Evolutionary conservation across 2,329 filamentous ascomycete genomes (phyloP), one percentile per base, ranked within the genome.

Genomic region (Aureobasidium lini): DNA sequence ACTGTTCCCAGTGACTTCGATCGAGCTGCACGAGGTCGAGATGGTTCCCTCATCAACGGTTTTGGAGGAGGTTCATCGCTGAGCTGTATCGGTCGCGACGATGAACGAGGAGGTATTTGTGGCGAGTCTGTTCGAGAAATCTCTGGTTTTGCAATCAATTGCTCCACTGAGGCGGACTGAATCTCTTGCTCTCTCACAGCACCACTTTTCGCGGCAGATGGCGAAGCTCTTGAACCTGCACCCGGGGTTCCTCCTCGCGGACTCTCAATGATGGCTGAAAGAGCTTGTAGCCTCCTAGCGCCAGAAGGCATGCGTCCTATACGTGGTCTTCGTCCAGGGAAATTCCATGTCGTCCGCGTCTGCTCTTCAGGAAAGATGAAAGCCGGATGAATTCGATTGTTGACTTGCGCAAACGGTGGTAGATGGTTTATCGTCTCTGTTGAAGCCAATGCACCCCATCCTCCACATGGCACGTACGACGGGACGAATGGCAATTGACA

Each of bases 371-470:
- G 46, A 40, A 46, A 44, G 29, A 52, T 15, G 11, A 53, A 52
- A 11, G 57, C 39, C 10, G 48, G 48, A 37, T 59, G 57, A 4
- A 31, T 15, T 4, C 40, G 37, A 23, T 53, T 46, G 37, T 40
- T 40, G 23, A 57, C 43, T 10, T 50, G 31, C 13, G 47, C 57
- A 18, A 46, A 53, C 2, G 37, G 29, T 11, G 52, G 36, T 13
- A 57, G 11, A 15, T 57, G 62, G 42, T 67, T 57, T 28, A 72
- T 56, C n/a, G 65, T 64, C 40, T 77, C 75, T n/a, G 69, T 67
- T 0, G 75, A 77, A 10, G 67, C 67, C 9, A 77, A 64, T 49
- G 72, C 65, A 15, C 69, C 73, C 75, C 75, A 78, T 39, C 72
- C 74, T 13, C 68, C 69, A 44, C 68, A 69, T 2, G 67, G 63